Conservation (phyloP, 306 rosid genomes). For the Calophaca sinica region DNA sequence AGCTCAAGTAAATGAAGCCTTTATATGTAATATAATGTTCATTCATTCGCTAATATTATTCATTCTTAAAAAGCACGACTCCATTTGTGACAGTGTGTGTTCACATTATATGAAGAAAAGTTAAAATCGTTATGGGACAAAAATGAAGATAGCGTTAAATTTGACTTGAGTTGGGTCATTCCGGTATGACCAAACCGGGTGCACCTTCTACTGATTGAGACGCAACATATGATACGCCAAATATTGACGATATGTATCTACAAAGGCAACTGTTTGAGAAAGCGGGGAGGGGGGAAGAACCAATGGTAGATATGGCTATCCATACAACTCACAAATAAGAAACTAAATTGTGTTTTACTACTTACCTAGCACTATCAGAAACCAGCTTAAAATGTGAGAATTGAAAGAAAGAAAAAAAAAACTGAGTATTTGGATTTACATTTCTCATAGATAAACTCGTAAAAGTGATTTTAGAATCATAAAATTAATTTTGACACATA, state of each 20-base stretch:
- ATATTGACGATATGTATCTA: background rate
- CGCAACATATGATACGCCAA: background rate
- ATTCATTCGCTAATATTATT: background rate
- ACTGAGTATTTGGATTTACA: too few species aligned
- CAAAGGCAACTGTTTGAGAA: background rate
- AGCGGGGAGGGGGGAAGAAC: background rate
- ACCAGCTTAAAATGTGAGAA: background rate
- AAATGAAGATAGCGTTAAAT: conserved; percentile 1
- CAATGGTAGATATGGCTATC: background rate
- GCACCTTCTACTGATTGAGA: conserved; percentile 41
- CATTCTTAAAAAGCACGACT: background rate
- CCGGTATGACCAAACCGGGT: background rate
- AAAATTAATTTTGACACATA: too few species aligned
- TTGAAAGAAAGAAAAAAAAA: too few species aligned
- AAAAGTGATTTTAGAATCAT: too few species aligned
- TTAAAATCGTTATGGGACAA: too few species aligned
- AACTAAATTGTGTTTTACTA: background rate
- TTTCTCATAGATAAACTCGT: too few species aligned
- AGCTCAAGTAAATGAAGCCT: conserved; percentile 30
- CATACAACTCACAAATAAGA: background rate
- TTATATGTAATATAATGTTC: conserved; percentile 33
- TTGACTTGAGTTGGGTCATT: conserved; percentile 31
- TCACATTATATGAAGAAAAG: conserved; percentile 10
- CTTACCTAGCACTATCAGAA: background rate
- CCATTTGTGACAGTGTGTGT: conserved; percentile 22